Evolutionary conservation across 2,329 filamentous ascomycete genomes (phyloP).

Genomic region (Diaporthe velutina): DNA sequence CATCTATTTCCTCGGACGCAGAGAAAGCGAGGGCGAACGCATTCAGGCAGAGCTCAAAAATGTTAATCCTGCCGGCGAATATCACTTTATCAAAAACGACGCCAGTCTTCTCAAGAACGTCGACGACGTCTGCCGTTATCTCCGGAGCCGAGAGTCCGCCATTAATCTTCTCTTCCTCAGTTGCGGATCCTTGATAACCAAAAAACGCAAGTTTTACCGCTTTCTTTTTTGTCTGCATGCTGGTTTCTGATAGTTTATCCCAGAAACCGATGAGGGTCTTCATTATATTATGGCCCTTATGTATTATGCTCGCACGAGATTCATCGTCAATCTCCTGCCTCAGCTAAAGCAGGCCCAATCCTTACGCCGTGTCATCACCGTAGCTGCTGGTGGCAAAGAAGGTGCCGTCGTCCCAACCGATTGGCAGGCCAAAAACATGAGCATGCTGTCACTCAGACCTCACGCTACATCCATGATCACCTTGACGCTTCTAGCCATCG

Average conservation of each 20-base stretch:
- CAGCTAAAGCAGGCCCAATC: conserved; percentile 45
- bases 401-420: conserved; percentile 33
- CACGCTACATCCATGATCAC: conserved; percentile 40
- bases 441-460: conserved; percentile 35
- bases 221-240: too few species aligned
- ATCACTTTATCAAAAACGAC: conserved; percentile 59
- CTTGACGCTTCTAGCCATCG: conserved; percentile 36
- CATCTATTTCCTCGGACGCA: conserved; percentile 64
- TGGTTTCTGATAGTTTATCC: neutral
- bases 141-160: conserved; percentile 54
- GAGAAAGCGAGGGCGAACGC: conserved; percentile 48
- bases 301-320: conserved; percentile 52
- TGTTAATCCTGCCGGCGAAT: conserved; percentile 49
- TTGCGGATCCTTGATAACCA: neutral
- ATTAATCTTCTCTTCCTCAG: conserved; percentile 62
- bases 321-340: conserved; percentile 52
- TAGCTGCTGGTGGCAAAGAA: conserved; percentile 21
- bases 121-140: conserved; percentile 57
- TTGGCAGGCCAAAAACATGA: conserved; percentile 33
- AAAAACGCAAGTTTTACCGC: neutral
- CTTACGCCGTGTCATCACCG: conserved; percentile 45
- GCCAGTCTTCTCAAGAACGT: conserved; percentile 62
- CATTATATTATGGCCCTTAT: conserved; percentile 40
- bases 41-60: conserved; percentile 54
- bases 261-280: conserved; percentile 29